Evolutionary conservation across 805 yeast genomes (phyloP), one percentile per base, ranked within the genome.

Genomic region (Candida odintsovae): DNA sequence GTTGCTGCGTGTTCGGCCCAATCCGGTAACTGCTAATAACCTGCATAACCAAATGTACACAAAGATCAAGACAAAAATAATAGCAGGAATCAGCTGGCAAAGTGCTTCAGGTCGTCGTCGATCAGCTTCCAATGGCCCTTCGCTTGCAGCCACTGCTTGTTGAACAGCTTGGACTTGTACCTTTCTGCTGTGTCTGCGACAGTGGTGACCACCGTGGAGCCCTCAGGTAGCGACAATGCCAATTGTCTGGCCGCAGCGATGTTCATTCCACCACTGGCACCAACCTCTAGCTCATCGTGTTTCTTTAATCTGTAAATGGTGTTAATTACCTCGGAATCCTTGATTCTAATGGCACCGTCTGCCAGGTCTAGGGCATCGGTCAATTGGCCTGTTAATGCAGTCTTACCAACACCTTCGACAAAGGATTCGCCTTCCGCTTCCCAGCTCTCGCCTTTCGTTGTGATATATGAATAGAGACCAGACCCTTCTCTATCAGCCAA

Each of bases 401-500:
- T 42, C 43, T 58, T 57, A 18, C 62, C 62, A 40, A 58, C 47
- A 16, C 62, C 62, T 36, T 58, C 62, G 9, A 58, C 55, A 42
- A 58, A 57, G 3, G 60, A 52, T 8, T 13, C 22, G 6, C 62
- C 62, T 40, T 57, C 58, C 7, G 55, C 20, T 6, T 52, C 53
- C 59, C 59, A 57, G 12, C 35, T 48, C 2, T 41, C 31, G 37
- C 62, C 62, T 8, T 42, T 23, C 2, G 56, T 38, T 6, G 45
- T 53, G 18, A 58, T 43, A 35, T 44, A 58, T 1, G 56, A 48
- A 18, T 55, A 49, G 11, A 87, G 66, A 0, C 95, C 95, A 7
- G 87, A 79, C 0, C 95, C 95, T 53, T 82, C 90, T 0, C 92
- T 92, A 61, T 87, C 95, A 1, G 94, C 88, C 26, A 87, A 66